Conservation (phyloP, 371 early-diverging fungal species). For the Saksenaea oblongispora region DNA sequence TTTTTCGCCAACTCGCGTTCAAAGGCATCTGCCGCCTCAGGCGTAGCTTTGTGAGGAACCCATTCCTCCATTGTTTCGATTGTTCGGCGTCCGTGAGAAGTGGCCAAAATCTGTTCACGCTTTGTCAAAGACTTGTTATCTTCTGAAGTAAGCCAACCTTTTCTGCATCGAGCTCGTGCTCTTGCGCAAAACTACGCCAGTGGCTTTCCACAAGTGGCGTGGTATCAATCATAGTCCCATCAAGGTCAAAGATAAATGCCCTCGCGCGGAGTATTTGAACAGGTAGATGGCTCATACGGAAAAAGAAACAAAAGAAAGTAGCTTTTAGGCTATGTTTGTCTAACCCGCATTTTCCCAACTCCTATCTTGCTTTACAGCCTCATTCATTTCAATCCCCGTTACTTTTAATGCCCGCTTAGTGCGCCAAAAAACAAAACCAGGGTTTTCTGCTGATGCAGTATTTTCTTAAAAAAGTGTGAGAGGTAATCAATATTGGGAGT, state of each 20-base stretch:
- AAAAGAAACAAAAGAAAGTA: slow-evolving; percentile 8
- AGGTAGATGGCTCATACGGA: slow-evolving; percentile 4
- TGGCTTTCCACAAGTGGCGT: slow-evolving; percentile 44
- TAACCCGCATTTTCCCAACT: slow-evolving; percentile 2
- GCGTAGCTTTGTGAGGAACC: slow-evolving; percentile 39
- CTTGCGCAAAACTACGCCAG: slow-evolving; percentile 39
- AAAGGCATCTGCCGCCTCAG: slow-evolving; percentile 30
- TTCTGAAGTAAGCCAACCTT: slow-evolving; percentile 30
- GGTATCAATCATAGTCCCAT: slow-evolving; percentile 53
- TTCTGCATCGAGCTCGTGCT: slow-evolving; percentile 42
- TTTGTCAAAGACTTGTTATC: background rate
- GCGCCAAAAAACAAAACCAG: too few relatives aligned
- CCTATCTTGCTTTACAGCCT: too few relatives aligned
- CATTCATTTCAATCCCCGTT: too few relatives aligned
- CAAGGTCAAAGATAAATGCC: slow-evolving; percentile 48
- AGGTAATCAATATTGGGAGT: too few relatives aligned
- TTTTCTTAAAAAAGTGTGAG: too few relatives aligned
- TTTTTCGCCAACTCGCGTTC: slow-evolving; percentile 30
- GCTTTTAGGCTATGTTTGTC: background rate
- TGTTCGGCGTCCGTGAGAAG: slow-evolving; percentile 48
- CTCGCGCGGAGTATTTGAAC: slow-evolving; percentile 16
- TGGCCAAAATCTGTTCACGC: slow-evolving; percentile 30
- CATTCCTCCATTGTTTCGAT: slow-evolving; percentile 44
- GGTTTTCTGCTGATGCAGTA: too few relatives aligned
- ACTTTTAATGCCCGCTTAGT: too few relatives aligned